Evolutionary conservation across 805 yeast species (phyloP), one percentile per base, ranked within the genome.

Genomic region (Wickerhamomyces queroliae): DNA sequence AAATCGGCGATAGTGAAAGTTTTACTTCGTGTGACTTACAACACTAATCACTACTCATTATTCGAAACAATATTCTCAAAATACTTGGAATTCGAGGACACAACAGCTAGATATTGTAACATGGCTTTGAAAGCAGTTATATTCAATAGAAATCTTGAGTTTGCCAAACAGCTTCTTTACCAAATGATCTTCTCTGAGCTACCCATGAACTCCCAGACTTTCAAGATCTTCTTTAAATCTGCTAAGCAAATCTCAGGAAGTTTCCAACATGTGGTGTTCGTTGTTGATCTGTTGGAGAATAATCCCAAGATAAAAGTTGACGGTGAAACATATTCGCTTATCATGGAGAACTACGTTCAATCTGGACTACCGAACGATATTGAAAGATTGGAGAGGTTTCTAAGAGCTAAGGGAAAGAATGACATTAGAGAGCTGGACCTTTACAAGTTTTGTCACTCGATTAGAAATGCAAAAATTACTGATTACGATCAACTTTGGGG

Each of bases 141-240:
- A 25, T 31, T 49, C n/a, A 50, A 38, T 33, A 43, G 45, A 7
- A 44, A 52, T 33, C 42, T 54, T 3, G 58, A 52, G 28, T 38
- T 52, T 16, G 53, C 60, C 15, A 52, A 53, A 37, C 60, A 53
- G 21, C 40, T 55, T 1, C 38, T 55, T 1, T 47, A 50, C 28
- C 58, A 55, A 30, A 52, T 55, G 56, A 46, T 52, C 5, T 40
- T 42, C 8, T 43, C 51, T 2, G 46, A 52, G 19, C 45, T 47
- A 37, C 58, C 59, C 11, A 50, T 53, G 37, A 46, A 50, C 36
- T 39, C 43, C 2, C 29, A 40, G 18, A 51, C 58, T 2, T 19
- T 54, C 2, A 44, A 47, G 34, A 43, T 36, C 13, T 52, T 49
- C 26, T 23, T 54, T 20, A 41, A 33, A 27, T 40, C 41, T 13